Evolutionary conservation across 495 filamentous ascomycete genomes (phyloP).

Genomic region (Penicillium arizonense): DNA sequence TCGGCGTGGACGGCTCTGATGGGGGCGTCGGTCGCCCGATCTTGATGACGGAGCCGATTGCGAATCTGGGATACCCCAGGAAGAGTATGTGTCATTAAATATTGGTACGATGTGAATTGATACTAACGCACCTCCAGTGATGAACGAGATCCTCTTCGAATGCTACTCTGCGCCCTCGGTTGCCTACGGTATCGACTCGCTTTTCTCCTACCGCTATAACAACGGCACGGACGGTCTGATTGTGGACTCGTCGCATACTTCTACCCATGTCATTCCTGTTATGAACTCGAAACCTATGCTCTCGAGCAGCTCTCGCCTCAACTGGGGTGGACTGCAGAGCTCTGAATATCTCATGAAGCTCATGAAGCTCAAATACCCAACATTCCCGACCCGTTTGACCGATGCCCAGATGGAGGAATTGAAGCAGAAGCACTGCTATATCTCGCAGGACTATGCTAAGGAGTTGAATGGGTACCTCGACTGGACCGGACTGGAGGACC

Average conservation of each 20-base stretch:
- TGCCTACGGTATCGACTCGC: slow-evolving; percentile 89
- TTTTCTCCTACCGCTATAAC: slow-evolving; percentile 94
- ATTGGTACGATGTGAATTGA: neutral
- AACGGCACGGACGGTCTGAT: slow-evolving; percentile 84
- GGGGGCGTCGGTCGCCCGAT: slow-evolving; percentile 80
- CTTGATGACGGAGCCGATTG: slow-evolving; percentile 94
- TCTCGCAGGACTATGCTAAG: slow-evolving; percentile 76
- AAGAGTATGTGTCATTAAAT: slow-evolving; percentile 60
- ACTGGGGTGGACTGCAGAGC: slow-evolving; percentile 89
- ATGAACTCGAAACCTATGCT: slow-evolving; percentile 80
- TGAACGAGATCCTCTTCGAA: slow-evolving; percentile 96
- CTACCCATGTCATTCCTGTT: slow-evolving; percentile 95
- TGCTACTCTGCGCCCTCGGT: slow-evolving; percentile 86
- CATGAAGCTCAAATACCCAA: slow-evolving; percentile 88
- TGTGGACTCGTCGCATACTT: slow-evolving; percentile 85
- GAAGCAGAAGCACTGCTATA: slow-evolving; percentile 85
- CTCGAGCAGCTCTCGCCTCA: slow-evolving; percentile 79
- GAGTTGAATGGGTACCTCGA: slow-evolving; percentile 76
- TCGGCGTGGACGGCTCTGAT: slow-evolving; percentile 74
- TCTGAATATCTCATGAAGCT: slow-evolving; percentile 90
- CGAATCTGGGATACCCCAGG: slow-evolving; percentile 80
- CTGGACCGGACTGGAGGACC: slow-evolving; percentile 83
- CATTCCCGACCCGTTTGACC: slow-evolving; percentile 80
- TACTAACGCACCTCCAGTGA: slow-evolving; percentile 55
- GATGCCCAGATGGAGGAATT: slow-evolving; percentile 82